Evolutionary conservation across 768 basidiomycete species (phyloP).

Genomic region (Suillus subluteus): DNA sequence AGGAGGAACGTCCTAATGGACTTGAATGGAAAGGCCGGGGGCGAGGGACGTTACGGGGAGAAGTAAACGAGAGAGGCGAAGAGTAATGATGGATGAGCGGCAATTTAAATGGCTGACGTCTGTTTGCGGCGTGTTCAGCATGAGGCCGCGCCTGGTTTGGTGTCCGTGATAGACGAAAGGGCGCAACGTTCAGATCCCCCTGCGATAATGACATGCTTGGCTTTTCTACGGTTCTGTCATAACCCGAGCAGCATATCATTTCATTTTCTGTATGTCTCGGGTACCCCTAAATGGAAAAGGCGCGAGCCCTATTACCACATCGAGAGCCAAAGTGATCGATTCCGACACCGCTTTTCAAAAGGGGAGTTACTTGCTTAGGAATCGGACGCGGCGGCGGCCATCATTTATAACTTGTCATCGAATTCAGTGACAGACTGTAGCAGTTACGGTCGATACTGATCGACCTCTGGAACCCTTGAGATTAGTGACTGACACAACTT

Average conservation of each 20-base stretch:
- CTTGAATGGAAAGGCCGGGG: slow-evolving; percentile 25
- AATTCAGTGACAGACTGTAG: not conserved
- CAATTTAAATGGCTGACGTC: slow-evolving; percentile 36
- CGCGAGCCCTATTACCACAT: slow-evolving; percentile 15
- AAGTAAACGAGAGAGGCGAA: slow-evolving; percentile 31
- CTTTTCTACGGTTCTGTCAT: slow-evolving; percentile 33
- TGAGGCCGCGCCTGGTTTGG: slow-evolving; percentile 38
- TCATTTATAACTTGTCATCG: not conserved
- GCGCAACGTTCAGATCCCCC: slow-evolving; percentile 25
- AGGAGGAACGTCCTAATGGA: slow-evolving; percentile 27
- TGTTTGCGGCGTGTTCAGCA: slow-evolving; percentile 40
- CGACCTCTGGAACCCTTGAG: not conserved
- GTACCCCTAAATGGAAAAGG: slow-evolving; percentile 31
- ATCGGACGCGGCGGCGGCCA: not conserved
- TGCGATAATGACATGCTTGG: slow-evolving; percentile 30
- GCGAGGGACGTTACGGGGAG: slow-evolving; percentile 24
- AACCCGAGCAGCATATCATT: slow-evolving; percentile 29
- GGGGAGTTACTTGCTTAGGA: slow-evolving; percentile 4
- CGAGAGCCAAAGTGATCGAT: slow-evolving; percentile 4
- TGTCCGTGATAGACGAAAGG: slow-evolving; percentile 37
- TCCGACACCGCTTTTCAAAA: not conserved
- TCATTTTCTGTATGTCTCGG: slow-evolving; percentile 27
- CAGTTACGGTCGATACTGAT: not conserved
- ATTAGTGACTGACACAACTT: not conserved
- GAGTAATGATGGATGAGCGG: slow-evolving; percentile 24